Evolutionary conservation across 176 grass and related monocot genomes (phyloP), one percentile per base, ranked within the genome.

Genomic region (Eragrostis curvula): DNA sequence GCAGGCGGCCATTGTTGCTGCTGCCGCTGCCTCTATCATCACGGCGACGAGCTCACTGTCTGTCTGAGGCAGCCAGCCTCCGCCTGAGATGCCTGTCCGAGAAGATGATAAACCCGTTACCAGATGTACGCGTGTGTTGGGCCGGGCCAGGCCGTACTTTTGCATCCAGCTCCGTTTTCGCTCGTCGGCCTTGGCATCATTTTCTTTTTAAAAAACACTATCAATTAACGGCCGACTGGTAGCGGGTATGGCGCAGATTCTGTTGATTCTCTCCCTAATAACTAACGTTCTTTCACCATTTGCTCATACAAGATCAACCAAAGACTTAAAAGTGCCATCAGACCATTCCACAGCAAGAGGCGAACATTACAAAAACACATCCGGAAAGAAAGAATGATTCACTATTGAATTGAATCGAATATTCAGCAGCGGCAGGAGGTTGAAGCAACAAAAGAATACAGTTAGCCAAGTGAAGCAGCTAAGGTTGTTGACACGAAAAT

Each of bases 381-480:
- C 42, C 42, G 8, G 30, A 48, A 77, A 78, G 64, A 85, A 85
- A 27, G 23, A 61, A 61, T 62, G 74, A 51, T 78, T 52, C n/a
- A 17, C 13, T 47, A 6, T 61, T 61, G 24, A 61, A 61, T 61
- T 61, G 58, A 61, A 61, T 6, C 12, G 25, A 62, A 62, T 62
- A 62, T 29, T 28, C 23, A 62, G 58, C 58, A 62, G 58, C 58
- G 27, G 24, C 50, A 62, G 24, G 23, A 62, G 58, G 47, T 67
- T 80, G n/a, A 70, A 36, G 23, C 41, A 60, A 80, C 87, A 79
- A 85, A 89, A 78, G 88, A 89, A 89, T 89, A 86, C 72, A 89
- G 78, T 86, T 82, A 86, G 49, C 84, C 17, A 42, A 63, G 23
- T 80, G 75, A 36, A 79, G 63, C 68, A 85, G 78, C 88, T 72